These are phyloP conservation scores for Bryum argenteum DNA, from an alignment of 225 moss, liverwort and hornwort genomes.

Conservation along the genomic window DNA sequence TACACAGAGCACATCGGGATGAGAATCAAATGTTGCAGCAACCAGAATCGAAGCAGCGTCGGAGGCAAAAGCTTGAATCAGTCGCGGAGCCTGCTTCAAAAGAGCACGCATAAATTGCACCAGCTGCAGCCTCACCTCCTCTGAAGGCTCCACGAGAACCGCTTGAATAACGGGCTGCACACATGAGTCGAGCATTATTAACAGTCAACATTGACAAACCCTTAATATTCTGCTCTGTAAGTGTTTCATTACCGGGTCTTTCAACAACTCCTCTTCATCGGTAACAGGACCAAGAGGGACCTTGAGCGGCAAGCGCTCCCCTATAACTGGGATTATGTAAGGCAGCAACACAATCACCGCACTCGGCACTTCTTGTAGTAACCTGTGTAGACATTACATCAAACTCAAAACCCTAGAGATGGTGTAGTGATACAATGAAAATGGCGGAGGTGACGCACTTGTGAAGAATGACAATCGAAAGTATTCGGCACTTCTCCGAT, in stretches of 20 bases:
- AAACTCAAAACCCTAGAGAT: conserved; percentile 18
- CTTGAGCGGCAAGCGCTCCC: conserved; percentile 83
- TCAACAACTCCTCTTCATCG: conserved; percentile 57
- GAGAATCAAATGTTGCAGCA: conserved; percentile 71
- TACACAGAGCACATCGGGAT: conserved; percentile 84
- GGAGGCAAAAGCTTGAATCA: conserved; percentile 85
- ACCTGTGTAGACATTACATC: conserved; percentile 43
- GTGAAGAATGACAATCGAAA: conserved; percentile 56
- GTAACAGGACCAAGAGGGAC: conserved; percentile 52
- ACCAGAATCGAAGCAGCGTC: conserved; percentile 80
- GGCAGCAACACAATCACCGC: conserved; percentile 76
- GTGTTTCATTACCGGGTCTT: conserved; percentile 58
- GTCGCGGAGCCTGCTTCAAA: conserved; percentile 54
- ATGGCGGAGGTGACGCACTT: conserved; percentile 36
- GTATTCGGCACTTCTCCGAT: conserved; percentile 75
- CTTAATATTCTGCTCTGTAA: neutral
- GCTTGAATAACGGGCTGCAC: conserved; percentile 68
- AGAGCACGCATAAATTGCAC: conserved; percentile 66
- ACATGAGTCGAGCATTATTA: neutral
- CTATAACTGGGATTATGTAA: conserved; percentile 80
- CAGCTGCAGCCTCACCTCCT: conserved; percentile 77
- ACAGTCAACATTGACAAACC: neutral
- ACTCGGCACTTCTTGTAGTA: conserved; percentile 67
- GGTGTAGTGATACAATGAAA: neutral
- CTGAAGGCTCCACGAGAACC: conserved; percentile 70